Base-by-base conservation (phyloP, 2,329 filamentous ascomycete species). In the Hypoxylon rubiginosum region DNA sequence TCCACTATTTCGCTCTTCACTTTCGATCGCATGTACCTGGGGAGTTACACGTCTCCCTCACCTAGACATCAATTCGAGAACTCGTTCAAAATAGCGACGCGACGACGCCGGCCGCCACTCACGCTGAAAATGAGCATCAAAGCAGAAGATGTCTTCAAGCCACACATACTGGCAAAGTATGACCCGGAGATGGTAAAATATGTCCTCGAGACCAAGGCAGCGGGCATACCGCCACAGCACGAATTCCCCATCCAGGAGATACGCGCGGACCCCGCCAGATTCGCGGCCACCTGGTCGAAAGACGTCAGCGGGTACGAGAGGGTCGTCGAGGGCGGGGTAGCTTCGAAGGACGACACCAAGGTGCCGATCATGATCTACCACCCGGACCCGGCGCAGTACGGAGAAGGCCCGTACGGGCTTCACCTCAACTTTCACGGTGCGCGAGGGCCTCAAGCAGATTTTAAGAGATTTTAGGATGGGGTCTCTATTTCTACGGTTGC, bases 351-450 rank as follows among this genome's bases (percentile, higher is more conserved):
- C 53, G 76, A 74, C 7, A 63, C 70, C 10, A 68, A 41, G 51
- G 61, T 79, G 24, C 72, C 75, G 3, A 71, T 78, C 54, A 72
- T 74, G 26, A 68, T 79, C 5, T 80, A 80, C 49, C 72, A 77
- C 43, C 78, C 78, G 1, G 76, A 79, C 49, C 71, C 72, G 6
- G 56, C 50, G 13, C 62, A 54, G 24, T 73, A 72, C 53, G 78
- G 78, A 0, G 45, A 69, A 0, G 78, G 78, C 0, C 77, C 77
- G 9, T 78, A 79, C 50, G 73, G 76, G 1, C 72, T 74, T 1
- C 78, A 80, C 55, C 50, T 79, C 4, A 79, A 80, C 53, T 79
- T 78, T 55, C 78, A 80, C 41, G 78, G 77, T 74, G 62, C 13
- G 53, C n/a, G 8, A n/a, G 1, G 10, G 34, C 7, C 21, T 24